These are phyloP conservation scores for Hyaloperonospora arabidopsidis DNA, from an alignment of 352 stramenopile genomes.

Conservation along the genomic window DNA sequence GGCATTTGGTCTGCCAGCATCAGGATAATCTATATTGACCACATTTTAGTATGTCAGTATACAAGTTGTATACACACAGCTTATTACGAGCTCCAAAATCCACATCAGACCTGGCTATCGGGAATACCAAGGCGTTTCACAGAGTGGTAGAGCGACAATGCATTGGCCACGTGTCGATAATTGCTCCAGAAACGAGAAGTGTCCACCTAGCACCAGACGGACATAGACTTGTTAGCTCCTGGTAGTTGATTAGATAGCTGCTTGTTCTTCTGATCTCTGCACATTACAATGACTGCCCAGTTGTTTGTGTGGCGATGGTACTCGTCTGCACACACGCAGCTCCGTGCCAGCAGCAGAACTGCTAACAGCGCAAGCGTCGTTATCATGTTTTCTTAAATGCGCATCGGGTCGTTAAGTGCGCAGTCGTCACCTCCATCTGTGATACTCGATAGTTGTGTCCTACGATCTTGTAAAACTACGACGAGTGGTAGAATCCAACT, in stretches of 20 bases:
- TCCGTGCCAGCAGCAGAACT: constrained; percentile 22
- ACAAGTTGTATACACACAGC: not conserved
- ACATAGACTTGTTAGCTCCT: not conserved
- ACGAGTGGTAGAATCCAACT: no score
- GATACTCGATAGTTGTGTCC: not conserved
- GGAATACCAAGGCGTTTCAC: constrained; percentile 89
- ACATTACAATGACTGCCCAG: constrained; percentile 71
- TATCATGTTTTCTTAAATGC: constrained; percentile 13
- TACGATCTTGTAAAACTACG: no score
- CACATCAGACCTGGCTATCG: constrained; percentile 83
- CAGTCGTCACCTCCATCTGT: not conserved
- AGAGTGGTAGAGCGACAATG: constrained; percentile 90
- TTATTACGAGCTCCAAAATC: not conserved
- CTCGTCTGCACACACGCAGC: constrained; percentile 18
- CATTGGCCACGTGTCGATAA: constrained; percentile 94
- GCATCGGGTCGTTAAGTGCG: no score
- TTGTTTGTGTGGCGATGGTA: constrained; percentile 82
- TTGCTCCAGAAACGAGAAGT: constrained; percentile 97
- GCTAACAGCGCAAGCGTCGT: constrained; percentile 21
- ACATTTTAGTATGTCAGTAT: not conserved
- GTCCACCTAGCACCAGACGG: constrained; percentile 53
- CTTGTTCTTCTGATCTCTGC: not conserved
- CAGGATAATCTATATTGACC: constrained; percentile 79
- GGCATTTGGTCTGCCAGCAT: constrained; percentile 96
- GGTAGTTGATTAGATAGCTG: not conserved